Conservation (phyloP, 2,329 filamentous ascomycete species). For the Monosporascus sp. region DNA sequence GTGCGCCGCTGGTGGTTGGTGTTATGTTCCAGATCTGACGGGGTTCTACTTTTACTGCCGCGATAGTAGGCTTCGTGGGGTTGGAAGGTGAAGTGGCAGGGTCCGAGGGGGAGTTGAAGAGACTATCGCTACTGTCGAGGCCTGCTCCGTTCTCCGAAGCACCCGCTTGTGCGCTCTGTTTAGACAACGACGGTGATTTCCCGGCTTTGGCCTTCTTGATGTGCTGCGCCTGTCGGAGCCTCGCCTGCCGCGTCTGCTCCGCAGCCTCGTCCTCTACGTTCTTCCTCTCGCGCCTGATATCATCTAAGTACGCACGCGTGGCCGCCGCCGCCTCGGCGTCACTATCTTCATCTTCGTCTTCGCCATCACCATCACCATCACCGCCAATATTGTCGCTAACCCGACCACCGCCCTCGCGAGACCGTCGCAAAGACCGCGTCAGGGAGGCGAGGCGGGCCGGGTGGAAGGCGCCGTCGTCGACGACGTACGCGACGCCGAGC, state of each 20-base stretch:
- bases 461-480: constrained; percentile 74
- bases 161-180: constrained; percentile 12
- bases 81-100: neutral
- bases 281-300: constrained; percentile 11
- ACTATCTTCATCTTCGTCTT: neutral
- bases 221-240: constrained; percentile 21
- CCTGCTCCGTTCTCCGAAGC: constrained; percentile 8
- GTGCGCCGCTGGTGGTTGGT: constrained; percentile 35
- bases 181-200: neutral
- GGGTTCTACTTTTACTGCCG: constrained; percentile 4
- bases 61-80: neutral
- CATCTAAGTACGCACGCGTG: constrained; percentile 23
- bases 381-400: constrained; percentile 5
- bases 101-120: constrained; percentile 15
- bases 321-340: constrained; percentile 29
- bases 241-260: constrained; percentile 39
- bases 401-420: constrained; percentile 40
- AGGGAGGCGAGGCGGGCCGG: constrained; percentile 55
- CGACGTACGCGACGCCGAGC: constrained; percentile 68
- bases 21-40: constrained; percentile 20
- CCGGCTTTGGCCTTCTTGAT: neutral
- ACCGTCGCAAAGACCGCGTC: constrained; percentile 59
- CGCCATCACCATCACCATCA: constrained; percentile 23
- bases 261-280: constrained; percentile 24
- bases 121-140: constrained; percentile 5